Base-by-base conservation (phyloP, 1,284 basidiomycete genomes). In the Rhizopogon parksii region DNA sequence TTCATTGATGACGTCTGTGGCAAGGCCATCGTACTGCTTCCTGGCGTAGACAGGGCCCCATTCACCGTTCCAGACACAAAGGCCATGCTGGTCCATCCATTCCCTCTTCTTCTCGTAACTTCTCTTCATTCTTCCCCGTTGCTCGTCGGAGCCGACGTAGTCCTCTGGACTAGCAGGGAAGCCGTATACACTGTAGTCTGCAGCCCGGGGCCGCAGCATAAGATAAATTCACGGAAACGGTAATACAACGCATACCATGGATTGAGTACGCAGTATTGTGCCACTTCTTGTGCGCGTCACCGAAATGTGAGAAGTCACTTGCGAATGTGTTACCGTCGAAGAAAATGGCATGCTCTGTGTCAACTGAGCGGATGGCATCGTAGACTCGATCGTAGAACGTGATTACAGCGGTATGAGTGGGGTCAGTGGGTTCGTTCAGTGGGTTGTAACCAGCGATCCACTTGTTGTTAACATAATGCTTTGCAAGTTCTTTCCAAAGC, bases 1-100 rank as follows among this genome's bases (percentile, higher is more conserved):
- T 56, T 79, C 74, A 64, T 91, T 91, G 65, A 85, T 86, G 51
- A 66, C 65, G 25, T 88, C 79, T 17, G 76, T 82, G 45, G 65
- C 61, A 3, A 72, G 74, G 2, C 80, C 81, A 19, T 85, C 83
- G 56, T 82, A 84, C 57, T 76, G 67, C 50, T 49, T 56, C 27
- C 82, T 66, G 2, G 80, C 82, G 56, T 83, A 84, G 11, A 85
- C 83, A 0, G 82, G 80, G 1, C 82, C 82, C 76, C 84, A 88
- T 66, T 88, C 85, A 56, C 86, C 82, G 59, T 88, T 88, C 85
- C 85, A 87, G 12, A 85, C 84, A 49, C 82, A 85, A 19, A 85
- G 68, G 0, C 77, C 79, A 15, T 71, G 68, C 56, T 74, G 65
- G 57, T 85, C 81, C 77, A 85, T 83, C 84, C 83, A 85, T 51